Evolutionary conservation across 345 rosid genomes (phyloP).

Genomic region (Linum lewisii): DNA sequence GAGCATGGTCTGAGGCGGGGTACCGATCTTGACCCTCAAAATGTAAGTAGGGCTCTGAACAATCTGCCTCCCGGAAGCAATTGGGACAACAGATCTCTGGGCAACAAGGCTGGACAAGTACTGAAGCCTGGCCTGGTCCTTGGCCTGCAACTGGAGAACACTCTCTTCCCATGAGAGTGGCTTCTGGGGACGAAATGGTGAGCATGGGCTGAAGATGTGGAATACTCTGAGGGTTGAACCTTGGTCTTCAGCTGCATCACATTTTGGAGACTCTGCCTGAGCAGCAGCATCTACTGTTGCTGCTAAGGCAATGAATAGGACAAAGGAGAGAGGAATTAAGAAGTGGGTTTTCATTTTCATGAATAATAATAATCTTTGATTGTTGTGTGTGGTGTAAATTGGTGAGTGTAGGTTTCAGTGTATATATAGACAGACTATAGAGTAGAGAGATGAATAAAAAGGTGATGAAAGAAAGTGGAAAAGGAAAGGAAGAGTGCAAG

Average conservation of each 20-base stretch:
- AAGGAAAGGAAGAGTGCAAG: not conserved
- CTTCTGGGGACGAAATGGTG: not conserved
- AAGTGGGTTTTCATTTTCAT: slow-evolving; percentile 4
- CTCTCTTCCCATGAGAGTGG: slow-evolving; percentile 3
- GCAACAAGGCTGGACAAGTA: slow-evolving; percentile 3
- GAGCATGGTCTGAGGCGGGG: slow-evolving; percentile 28
- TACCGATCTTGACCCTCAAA: slow-evolving; percentile 21
- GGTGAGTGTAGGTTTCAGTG: not conserved
- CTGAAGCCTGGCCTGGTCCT: slow-evolving; percentile 1
- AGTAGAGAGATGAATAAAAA: not conserved
- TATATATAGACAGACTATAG: no score
- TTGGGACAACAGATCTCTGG: slow-evolving; percentile 9
- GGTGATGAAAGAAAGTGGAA: not conserved
- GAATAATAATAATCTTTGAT: no score
- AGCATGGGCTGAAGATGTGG: slow-evolving; percentile 5
- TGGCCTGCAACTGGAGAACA: slow-evolving; percentile 3
- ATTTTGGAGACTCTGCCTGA: not conserved
- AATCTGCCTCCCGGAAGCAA: slow-evolving; percentile 24
- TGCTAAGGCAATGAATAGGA: not conserved
- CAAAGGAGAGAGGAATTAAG: not conserved
- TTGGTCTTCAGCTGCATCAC: not conserved
- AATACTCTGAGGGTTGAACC: slow-evolving; percentile 2
- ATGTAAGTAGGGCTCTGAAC: slow-evolving; percentile 28
- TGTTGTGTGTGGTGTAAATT: not conserved
- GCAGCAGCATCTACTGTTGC: not conserved